Evolutionary conservation across 768 basidiomycete genomes (phyloP), one percentile per base, ranked within the genome.

Genomic region (Pulveroboletus sp.): DNA sequence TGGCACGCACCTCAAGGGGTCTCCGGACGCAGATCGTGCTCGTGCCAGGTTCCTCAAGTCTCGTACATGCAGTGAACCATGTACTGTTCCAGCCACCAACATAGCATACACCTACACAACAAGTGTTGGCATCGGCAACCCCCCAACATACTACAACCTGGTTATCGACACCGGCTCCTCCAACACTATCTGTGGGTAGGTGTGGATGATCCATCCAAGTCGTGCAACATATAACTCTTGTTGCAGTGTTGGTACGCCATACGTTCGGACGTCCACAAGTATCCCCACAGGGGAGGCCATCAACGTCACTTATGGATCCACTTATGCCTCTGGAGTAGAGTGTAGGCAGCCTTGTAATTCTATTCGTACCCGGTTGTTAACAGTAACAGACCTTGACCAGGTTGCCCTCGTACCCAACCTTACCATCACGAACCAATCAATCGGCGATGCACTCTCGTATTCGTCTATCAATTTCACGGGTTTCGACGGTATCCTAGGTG

Each of bases 81-180:
- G 14, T 28, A 58, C 57, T 5, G 47, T 61, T 14, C 56, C 55
- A 0, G 54, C 49, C 6, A 57, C 53, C 17, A 59, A 55, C 41
- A 11, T 54, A 8, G 52, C 9, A 21, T 57, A 59, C 8, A 15
- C 26, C 8, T 69, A 64, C 47, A 57, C 56, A 8, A 48, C 57
- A 0, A 54, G 53, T 3, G 58, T 68, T 14, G 64, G 61, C 14
- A 59, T 69, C 6, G 64, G 67, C 17, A 47, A 8, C 26, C 67
- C 66, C 17, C 35, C 56, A 6, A 68, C 64, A 8, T 55, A 62
- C 37, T 64, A 67, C 48, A 56, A 61, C 39, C 57, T 68, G 8
- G 33, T 68, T 6, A 49, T 68, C 13, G 69, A 69, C 47, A 69
- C 69, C 4, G 65, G 68, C 6, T 61, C 60, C 24, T 63, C 69